A percentile compares a stretch with the other conserved stretches of the same genome.
phyloP scores from a whole-genome alignment of 1,139 yeast species.

The Sugiyamaella grinbergsii region DNA sequence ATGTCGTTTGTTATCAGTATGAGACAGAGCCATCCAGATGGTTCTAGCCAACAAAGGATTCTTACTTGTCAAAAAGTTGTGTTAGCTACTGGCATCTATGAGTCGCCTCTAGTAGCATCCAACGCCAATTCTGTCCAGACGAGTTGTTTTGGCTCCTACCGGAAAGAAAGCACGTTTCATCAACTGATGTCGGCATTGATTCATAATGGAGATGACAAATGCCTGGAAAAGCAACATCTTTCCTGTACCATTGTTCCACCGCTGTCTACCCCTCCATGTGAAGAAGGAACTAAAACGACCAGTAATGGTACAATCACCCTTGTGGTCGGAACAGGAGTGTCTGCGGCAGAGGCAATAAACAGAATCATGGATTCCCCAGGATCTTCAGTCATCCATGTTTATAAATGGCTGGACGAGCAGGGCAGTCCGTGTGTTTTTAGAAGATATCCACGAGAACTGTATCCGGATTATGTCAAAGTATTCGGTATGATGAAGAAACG shows the following conservation, averaged over 20 bases:
- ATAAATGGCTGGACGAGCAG: conserved; percentile 35
- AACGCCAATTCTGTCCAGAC: not conserved
- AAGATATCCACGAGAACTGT: conserved; percentile 39
- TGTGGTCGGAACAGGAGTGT: conserved; percentile 44
- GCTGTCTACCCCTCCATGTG: conserved; percentile 28
- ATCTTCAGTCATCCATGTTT: conserved; percentile 36
- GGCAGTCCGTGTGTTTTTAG: conserved; percentile 37
- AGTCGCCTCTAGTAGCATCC: conserved; percentile 28
- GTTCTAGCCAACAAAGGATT: not conserved
- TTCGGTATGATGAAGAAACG: conserved; percentile 35
- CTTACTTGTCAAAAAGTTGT: conserved; percentile 31
- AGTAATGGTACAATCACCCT: conserved; percentile 19
- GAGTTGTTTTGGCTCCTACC: not conserved
- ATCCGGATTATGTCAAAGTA: conserved; percentile 41
- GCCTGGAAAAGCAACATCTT: conserved; percentile 12
- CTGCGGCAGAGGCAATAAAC: conserved; percentile 43
- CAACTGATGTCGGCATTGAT: not conserved
- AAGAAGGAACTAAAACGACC: conserved; percentile 12
- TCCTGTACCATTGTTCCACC: conserved; percentile 27
- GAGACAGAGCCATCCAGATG: conserved; percentile 9
- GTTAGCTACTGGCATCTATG: conserved; percentile 42
- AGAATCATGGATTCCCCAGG: conserved; percentile 14
- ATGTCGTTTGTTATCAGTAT: conserved; percentile 12
- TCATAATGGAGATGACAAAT: not conserved
- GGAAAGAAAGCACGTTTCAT: conserved; percentile 1